These are phyloP conservation scores for Leccinum truebloodii DNA, from an alignment of 768 basidiomycete species.

Conservation along the genomic window DNA sequence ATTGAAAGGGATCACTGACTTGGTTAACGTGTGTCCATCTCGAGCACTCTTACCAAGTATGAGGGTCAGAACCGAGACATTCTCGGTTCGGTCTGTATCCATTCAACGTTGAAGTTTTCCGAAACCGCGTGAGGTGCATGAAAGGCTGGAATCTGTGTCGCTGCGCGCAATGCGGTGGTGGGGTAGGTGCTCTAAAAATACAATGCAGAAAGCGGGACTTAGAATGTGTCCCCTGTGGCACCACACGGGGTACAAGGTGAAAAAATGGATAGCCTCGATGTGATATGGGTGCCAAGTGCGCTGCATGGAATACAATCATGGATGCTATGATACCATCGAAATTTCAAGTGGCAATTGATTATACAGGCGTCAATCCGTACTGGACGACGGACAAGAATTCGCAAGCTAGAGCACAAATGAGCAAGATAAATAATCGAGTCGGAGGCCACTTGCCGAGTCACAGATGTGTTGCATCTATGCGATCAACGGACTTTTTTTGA, in stretches of 20 bases:
- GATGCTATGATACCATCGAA: slow-evolving; percentile 1
- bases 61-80: slow-evolving; percentile 55
- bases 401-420: slow-evolving; percentile 7
- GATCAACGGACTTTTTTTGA: slow-evolving; percentile 30
- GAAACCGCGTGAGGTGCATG: not conserved
- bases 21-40: slow-evolving; percentile 30
- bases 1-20: not conserved
- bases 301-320: slow-evolving; percentile 8
- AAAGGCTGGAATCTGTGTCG: not conserved
- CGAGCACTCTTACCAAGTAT: slow-evolving; percentile 52
- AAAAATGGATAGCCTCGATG: not conserved
- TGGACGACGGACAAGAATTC: not conserved
- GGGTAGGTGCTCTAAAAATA: not conserved
- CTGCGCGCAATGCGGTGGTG: not conserved
- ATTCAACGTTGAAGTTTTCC: not conserved
- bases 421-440: not conserved
- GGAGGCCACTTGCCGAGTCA: not conserved
- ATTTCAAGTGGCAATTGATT: slow-evolving; percentile 1
- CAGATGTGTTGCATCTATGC: not conserved
- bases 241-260: not conserved
- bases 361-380: not conserved
- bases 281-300: not conserved
- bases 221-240: not conserved
- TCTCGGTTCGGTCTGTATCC: slow-evolving; percentile 43
- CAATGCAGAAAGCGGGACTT: not conserved